phyloP scores from a whole-genome alignment of 139 green algal species.

The Spirogloea muscicola region DNA sequence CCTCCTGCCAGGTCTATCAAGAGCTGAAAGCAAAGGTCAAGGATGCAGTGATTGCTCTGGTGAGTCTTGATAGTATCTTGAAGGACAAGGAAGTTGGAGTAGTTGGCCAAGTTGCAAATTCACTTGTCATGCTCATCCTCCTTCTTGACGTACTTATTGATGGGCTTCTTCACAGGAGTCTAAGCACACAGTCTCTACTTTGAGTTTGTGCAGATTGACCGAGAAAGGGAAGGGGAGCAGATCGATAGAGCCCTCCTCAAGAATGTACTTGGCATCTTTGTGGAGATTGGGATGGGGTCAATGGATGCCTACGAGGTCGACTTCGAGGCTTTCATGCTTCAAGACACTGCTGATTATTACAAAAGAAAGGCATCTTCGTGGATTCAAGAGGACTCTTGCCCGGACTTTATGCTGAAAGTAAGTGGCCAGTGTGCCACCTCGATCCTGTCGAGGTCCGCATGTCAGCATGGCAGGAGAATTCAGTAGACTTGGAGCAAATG shows the following conservation, averaged over 20 bases:
- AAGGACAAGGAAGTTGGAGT: too few species aligned
- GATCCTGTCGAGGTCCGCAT: too few species aligned
- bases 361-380: constrained; percentile 66
- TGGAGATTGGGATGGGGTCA: constrained; percentile 87
- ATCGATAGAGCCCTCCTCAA: constrained; percentile 85
- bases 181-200: too few species aligned
- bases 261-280: constrained; percentile 94
- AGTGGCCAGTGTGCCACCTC: background rate
- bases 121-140: too few species aligned
- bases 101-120: too few species aligned
- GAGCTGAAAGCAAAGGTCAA: constrained; percentile 49
- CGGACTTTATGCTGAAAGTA: constrained; percentile 92
- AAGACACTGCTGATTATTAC: constrained; percentile 80
- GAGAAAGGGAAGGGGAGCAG: constrained; percentile 90
- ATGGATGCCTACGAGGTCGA: constrained; percentile 92
- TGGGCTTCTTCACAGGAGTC: background rate
- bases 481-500: too few species aligned
- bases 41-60: constrained; percentile 50
- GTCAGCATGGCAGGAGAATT: too few species aligned
- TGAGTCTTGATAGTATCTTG: constrained; percentile 31
- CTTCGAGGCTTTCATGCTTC: constrained; percentile 88
- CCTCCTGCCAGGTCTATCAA: constrained; percentile 55
- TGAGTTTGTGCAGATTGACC: constrained; percentile 57
- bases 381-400: constrained; percentile 87
- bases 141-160: too few species aligned